A percentile compares a stretch with the other conserved stretches of the same genome.
These are phyloP conservation scores for Diaporthe capsici DNA, from an alignment of 2,329 filamentous ascomycete genomes.

Conservation along the genomic window DNA sequence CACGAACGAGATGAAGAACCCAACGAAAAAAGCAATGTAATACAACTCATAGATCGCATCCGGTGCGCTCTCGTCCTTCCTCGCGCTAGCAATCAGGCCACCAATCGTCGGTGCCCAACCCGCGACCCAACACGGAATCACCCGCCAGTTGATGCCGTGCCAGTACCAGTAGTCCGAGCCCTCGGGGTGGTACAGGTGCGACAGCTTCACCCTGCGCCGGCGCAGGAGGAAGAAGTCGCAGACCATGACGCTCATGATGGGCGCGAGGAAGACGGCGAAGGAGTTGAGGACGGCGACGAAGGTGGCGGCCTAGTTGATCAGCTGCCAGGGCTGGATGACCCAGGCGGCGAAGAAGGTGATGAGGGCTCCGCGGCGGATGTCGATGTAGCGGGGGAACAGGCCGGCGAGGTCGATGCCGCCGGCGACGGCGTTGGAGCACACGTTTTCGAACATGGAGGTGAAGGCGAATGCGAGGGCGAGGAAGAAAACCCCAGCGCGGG, in stretches of 20 bases:
- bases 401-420: constrained; percentile 47
- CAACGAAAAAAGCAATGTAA: constrained; percentile 62
- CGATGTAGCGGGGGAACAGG: constrained; percentile 47
- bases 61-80: constrained; percentile 49
- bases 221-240: constrained; percentile 55
- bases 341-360: constrained; percentile 50
- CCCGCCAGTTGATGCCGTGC: constrained; percentile 59
- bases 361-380: constrained; percentile 49
- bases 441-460: constrained; percentile 57
- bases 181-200: constrained; percentile 52
- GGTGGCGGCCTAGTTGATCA: constrained; percentile 48
- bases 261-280: constrained; percentile 58
- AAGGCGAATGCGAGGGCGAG: constrained; percentile 55
- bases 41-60: constrained; percentile 58
- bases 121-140: constrained; percentile 57
- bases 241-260: constrained; percentile 55
- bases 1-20: constrained; percentile 47
- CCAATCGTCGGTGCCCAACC: constrained; percentile 60
- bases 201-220: constrained; percentile 51
- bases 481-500: constrained; percentile 50
- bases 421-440: constrained; percentile 51
- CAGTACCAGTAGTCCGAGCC: constrained; percentile 59
- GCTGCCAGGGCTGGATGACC: constrained; percentile 51
- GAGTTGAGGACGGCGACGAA: constrained; percentile 53
- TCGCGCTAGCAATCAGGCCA: constrained; percentile 55